Evolutionary conservation across 2,329 filamentous ascomycete genomes (phyloP).

Genomic region (Capronia coronata): DNA sequence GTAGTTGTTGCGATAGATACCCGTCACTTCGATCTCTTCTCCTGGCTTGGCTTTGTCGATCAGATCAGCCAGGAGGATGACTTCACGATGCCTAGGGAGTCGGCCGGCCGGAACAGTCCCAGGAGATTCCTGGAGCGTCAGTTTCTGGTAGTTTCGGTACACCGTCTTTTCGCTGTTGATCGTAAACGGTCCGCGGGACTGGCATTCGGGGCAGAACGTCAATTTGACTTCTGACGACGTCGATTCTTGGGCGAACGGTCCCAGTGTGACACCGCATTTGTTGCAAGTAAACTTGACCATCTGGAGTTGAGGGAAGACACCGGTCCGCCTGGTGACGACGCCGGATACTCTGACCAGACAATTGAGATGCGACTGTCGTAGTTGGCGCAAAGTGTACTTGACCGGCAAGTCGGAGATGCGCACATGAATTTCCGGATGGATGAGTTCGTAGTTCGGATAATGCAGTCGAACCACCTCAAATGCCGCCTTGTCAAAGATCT

Average conservation of each 20-base stretch:
- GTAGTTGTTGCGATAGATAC: slow-evolving; percentile 97
- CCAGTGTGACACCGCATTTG: slow-evolving; percentile 86
- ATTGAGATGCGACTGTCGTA: slow-evolving; percentile 93
- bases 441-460: slow-evolving; percentile 95
- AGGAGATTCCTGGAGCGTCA: slow-evolving; percentile 93
- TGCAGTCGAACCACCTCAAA: slow-evolving; percentile 94
- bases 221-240: slow-evolving; percentile 87
- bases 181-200: slow-evolving; percentile 88
- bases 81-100: slow-evolving; percentile 84
- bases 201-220: slow-evolving; percentile 92
- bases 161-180: slow-evolving; percentile 96
- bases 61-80: slow-evolving; percentile 91
- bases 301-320: slow-evolving; percentile 95
- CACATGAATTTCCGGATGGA: slow-evolving; percentile 95
- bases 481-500: slow-evolving; percentile 92
- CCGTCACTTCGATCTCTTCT: slow-evolving; percentile 94
- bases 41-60: slow-evolving; percentile 96
- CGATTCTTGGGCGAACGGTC: slow-evolving; percentile 95
- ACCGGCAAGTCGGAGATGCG: slow-evolving; percentile 92
- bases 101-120: slow-evolving; percentile 94
- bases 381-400: slow-evolving; percentile 87
- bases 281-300: slow-evolving; percentile 97
- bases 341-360: slow-evolving; percentile 90
- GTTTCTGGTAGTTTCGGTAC: slow-evolving; percentile 96
- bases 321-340: slow-evolving; percentile 87